Evolutionary conservation across 2,329 filamentous ascomycete species (phyloP).

Genomic region (Clonostachys rhizophaga): DNA sequence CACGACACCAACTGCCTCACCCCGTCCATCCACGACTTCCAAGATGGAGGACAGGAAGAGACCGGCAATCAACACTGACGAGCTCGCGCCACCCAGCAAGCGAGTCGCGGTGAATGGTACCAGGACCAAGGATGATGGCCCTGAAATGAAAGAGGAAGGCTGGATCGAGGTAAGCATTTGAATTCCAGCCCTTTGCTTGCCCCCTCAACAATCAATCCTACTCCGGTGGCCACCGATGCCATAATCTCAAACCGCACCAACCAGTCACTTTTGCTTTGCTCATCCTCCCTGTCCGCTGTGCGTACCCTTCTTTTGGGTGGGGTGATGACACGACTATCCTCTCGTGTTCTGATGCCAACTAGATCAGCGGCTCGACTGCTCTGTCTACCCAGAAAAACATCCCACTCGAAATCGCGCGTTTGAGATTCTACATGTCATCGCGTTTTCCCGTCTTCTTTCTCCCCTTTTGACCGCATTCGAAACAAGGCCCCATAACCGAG

Average conservation of each 20-base stretch:
- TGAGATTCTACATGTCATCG: not conserved
- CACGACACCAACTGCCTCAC: slow-evolving; percentile 63
- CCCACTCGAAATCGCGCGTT: not conserved
- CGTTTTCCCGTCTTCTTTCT: too few species aligned
- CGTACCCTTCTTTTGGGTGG: too few species aligned
- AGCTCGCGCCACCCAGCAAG: slow-evolving; percentile 85
- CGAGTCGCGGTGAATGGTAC: slow-evolving; percentile 84
- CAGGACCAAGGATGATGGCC: slow-evolving; percentile 49
- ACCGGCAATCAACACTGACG: slow-evolving; percentile 77
- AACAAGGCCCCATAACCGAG: too few species aligned
- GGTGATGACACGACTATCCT: too few species aligned
- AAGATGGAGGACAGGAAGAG: slow-evolving; percentile 99
- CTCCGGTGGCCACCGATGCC: not conserved
- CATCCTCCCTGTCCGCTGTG: too few species aligned
- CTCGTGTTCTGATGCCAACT: too few species aligned
- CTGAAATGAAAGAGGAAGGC: slow-evolving; percentile 53
- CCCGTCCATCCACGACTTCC: slow-evolving; percentile 75
- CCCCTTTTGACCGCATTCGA: too few species aligned
- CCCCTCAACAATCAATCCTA: not conserved
- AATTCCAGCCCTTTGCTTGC: slow-evolving; percentile 6
- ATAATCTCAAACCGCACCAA: too few species aligned
- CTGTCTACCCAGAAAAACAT: not conserved
- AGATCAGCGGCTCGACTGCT: too few species aligned
- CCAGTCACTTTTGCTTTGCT: too few species aligned
- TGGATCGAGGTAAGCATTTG: slow-evolving; percentile 60